These are phyloP conservation scores for Madurella mycetomatis DNA, from an alignment of 2,329 filamentous ascomycete genomes.

Conservation along the genomic window DNA sequence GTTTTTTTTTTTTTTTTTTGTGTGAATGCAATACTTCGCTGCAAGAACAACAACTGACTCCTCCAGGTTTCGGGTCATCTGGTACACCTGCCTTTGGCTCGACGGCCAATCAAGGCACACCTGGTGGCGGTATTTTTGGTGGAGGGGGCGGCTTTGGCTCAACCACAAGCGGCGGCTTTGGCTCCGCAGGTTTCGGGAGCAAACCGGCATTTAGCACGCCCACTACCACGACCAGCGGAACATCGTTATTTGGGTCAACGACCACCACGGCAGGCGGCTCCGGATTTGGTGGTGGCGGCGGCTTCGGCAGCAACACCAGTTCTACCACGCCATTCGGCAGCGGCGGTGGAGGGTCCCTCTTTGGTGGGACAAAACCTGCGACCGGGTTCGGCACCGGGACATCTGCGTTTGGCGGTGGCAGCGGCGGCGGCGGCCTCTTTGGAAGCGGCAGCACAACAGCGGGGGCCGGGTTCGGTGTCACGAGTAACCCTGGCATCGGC, in stretches of 20 bases:
- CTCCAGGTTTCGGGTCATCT: slow-evolving; percentile 37
- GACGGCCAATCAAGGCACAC: slow-evolving; percentile 36
- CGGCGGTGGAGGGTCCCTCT: slow-evolving; percentile 42
- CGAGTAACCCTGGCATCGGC: slow-evolving; percentile 48
- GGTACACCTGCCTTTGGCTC: slow-evolving; percentile 35
- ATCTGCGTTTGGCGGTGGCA: slow-evolving; percentile 43
- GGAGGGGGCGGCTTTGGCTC: slow-evolving; percentile 24
- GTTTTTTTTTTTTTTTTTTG: not conserved
- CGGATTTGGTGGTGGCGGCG: slow-evolving; percentile 36
- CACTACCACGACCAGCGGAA: slow-evolving; percentile 35
- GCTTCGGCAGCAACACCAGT: slow-evolving; percentile 37
- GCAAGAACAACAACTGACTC: slow-evolving; percentile 28
- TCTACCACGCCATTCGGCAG: slow-evolving; percentile 37
- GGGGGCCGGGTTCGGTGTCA: slow-evolving; percentile 35
- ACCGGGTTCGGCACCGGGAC: slow-evolving; percentile 37
- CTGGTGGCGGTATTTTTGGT: slow-evolving; percentile 41
- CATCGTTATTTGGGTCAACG: slow-evolving; percentile 43
- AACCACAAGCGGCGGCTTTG: slow-evolving; percentile 15
- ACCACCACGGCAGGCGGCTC: slow-evolving; percentile 36
- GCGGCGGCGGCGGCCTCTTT: slow-evolving; percentile 28
- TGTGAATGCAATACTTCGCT: not conserved
- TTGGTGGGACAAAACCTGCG: slow-evolving; percentile 48
- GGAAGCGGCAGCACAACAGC: slow-evolving; percentile 12
- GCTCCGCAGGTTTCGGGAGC: slow-evolving; percentile 28
- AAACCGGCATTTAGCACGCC: slow-evolving; percentile 53